Conservation (phyloP, 192 early-diverging fungal species). For the Coemansia furcata region DNA sequence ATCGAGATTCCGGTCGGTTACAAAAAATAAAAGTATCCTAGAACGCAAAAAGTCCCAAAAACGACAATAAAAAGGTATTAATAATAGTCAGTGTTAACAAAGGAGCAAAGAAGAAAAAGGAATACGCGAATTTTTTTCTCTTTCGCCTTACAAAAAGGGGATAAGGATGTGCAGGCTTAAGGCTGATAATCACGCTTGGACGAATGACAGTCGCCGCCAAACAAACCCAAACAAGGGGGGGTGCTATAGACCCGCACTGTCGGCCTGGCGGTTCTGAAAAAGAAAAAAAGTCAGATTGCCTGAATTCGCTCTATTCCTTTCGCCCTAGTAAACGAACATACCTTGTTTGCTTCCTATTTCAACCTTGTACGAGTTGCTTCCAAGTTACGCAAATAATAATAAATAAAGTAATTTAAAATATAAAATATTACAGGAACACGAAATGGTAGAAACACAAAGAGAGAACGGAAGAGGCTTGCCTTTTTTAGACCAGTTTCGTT, state of each 20-base stretch:
- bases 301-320: neutral
- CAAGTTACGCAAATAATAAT: neutral
- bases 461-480: neutral
- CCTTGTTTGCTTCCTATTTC: neutral
- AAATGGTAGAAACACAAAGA: neutral
- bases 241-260: neutral
- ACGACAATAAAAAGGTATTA: conserved; percentile 28
- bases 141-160: conserved; percentile 14
- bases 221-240: conserved; percentile 14
- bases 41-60: conserved; percentile 55
- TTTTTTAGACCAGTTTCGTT: neutral
- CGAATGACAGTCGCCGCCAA: neutral
- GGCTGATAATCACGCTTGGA: conserved; percentile 4
- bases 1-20: conserved; percentile 6
- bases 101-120: conserved; percentile 3
- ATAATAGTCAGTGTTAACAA: conserved; percentile 7
- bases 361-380: neutral
- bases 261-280: neutral
- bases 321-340: neutral
- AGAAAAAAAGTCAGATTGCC: neutral
- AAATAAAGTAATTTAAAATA: neutral
- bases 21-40: neutral
- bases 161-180: conserved; percentile 4
- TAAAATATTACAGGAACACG: neutral
- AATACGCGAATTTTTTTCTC: conserved; percentile 8